A percentile compares a stretch with the other conserved stretches of the same genome.
phyloP scores from a whole-genome alignment of 2,329 filamentous ascomycete species.

The Emydomyces testavorans region DNA sequence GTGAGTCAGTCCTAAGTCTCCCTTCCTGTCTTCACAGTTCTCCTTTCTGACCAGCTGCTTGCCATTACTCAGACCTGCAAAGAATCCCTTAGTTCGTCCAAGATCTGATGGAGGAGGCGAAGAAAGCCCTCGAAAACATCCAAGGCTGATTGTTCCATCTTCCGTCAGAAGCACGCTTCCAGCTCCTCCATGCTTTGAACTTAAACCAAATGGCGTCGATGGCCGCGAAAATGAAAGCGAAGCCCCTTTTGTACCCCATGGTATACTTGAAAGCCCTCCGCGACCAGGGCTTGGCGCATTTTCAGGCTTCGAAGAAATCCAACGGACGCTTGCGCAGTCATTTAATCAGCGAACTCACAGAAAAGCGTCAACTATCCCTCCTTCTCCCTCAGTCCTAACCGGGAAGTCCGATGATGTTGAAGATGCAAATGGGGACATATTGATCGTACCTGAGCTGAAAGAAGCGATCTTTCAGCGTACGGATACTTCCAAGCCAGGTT shows the following conservation, averaged over 20 bases:
- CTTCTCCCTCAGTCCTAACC: neutral
- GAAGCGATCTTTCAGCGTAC: conserved; percentile 16
- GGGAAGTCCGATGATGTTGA: neutral
- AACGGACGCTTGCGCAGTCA: too few species aligned
- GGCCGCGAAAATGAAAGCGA: too few species aligned
- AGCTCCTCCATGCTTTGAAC: neutral
- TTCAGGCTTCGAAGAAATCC: too few species aligned
- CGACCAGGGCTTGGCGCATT: too few species aligned
- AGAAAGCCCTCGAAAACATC: neutral
- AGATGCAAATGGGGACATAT: neutral
- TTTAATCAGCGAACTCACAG: neutral
- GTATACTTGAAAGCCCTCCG: too few species aligned
- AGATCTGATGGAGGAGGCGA: neutral
- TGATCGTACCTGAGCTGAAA: conserved; percentile 7
- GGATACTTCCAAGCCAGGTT: conserved; percentile 15
- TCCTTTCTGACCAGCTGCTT: neutral
- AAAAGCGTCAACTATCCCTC: neutral
- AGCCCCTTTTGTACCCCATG: too few species aligned
- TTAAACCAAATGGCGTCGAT: too few species aligned
- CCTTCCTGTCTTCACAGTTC: neutral
- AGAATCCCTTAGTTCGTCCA: neutral
- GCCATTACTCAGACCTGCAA: neutral
- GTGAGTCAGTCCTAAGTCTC: neutral
- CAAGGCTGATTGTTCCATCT: neutral
- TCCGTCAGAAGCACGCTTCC: neutral